phyloP scores from a whole-genome alignment of 805 yeast species.

The Cyberlindnera mrakii region DNA sequence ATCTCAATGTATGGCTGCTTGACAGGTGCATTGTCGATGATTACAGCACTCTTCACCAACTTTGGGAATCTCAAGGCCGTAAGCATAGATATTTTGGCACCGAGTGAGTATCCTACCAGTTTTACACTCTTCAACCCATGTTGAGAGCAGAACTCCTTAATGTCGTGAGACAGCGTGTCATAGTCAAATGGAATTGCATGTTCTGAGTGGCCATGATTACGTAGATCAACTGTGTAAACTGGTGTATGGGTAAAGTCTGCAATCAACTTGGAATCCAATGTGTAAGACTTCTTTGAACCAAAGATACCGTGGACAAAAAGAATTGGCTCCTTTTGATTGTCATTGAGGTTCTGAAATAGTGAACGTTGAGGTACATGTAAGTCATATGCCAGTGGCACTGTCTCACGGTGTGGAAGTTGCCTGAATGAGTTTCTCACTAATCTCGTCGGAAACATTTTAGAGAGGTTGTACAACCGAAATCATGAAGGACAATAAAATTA shows the following conservation, averaged over 20 bases:
- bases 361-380: conserved; percentile 22
- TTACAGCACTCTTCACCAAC: conserved; percentile 33
- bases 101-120: conserved; percentile 44
- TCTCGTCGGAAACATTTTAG: conserved; percentile 18
- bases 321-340: conserved; percentile 26
- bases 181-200: conserved; percentile 41
- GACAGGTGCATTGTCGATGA: conserved; percentile 45
- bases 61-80: conserved; percentile 36
- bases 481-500: background rate
- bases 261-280: conserved; percentile 32
- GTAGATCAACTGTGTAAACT: conserved; percentile 38
- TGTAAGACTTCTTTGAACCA: conserved; percentile 39
- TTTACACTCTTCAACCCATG: conserved; percentile 26
- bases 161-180: conserved; percentile 36
- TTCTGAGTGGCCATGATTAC: conserved; percentile 46
- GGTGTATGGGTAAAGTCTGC: conserved; percentile 28
- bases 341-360: conserved; percentile 18
- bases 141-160: conserved; percentile 29
- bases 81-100: conserved; percentile 48
- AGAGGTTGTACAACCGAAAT: too few species aligned
- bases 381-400: conserved; percentile 25
- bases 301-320: conserved; percentile 45
- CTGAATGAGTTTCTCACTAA: conserved; percentile 68
- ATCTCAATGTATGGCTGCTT: conserved; percentile 29
- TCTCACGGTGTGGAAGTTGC: conserved; percentile 53